Evolutionary conservation across 495 filamentous ascomycete genomes (phyloP), one percentile per base, ranked within the genome.

Genomic region (Penicillium taxi): DNA sequence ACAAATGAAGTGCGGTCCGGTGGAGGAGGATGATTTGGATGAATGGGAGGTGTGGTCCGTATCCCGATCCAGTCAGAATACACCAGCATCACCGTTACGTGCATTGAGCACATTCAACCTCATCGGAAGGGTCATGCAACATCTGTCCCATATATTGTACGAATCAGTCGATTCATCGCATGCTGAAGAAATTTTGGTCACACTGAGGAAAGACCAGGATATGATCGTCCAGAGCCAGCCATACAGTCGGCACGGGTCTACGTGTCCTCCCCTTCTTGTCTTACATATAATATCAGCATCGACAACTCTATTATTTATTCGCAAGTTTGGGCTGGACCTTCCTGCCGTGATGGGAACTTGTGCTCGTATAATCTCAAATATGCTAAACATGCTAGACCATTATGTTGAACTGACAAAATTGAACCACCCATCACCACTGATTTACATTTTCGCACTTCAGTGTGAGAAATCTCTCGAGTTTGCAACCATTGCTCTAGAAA

Each of bases 11-110:
- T 23, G 26, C 14, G 39, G 23, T 0, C 32, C 17, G 4, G 37
- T 56, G 1, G 31, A 47, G 1, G 45, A 52, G 26, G 40, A 50
- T 22, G 49, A 46, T 33, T 19, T 53, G 7, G 45, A 56, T 9
- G 52, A 56, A 17, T 56, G 52, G 48, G 45, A 52, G 16, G 31
- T 44, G 2, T 56, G 52, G 52, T 16, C 36, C 13, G 22, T 17
- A 9, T 19, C 37, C 38, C 44, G 31, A 8, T 9, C 38, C 11
- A 18, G 26, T 16, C 12, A 24, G 32, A 32, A 25, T 11, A 37
- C 20, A 26, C 32, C 21, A 9, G 12, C 25, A 5, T 19, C 37
- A 2, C 49, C 49, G 5, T 18, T 53, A 16, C 45, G 45, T 31
- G 35, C 45, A 15, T 19, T 53, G 12, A 53, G 49, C 29, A 48